A percentile compares a stretch with the other conserved stretches of the same genome.
Evolutionary conservation across 2,329 filamentous ascomycete genomes (phyloP).

Genomic region (Myriosclerotinia scirpicola): DNA sequence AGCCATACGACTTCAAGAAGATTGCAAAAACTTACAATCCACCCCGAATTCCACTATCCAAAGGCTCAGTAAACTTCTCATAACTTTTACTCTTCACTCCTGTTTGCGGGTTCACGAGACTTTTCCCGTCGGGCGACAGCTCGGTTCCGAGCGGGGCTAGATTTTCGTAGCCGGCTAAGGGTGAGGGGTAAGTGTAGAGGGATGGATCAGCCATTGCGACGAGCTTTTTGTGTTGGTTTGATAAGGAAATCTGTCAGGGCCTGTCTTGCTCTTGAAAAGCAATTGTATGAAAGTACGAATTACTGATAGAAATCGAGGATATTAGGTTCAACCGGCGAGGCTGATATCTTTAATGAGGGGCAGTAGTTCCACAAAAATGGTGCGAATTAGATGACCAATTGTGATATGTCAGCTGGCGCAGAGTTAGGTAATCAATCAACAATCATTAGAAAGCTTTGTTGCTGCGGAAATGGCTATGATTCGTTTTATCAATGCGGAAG

Average conservation of each 20-base stretch:
- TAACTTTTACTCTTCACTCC: constrained; percentile 67
- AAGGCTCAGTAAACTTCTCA: constrained; percentile 63
- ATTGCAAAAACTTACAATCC: constrained; percentile 61
- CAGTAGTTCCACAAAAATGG: neutral
- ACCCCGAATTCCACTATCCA: constrained; percentile 64
- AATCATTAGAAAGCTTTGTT: constrained; percentile 2
- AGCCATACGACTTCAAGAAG: neutral
- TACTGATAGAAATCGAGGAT: neutral
- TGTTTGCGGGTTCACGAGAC: constrained; percentile 64
- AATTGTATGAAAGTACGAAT: neutral
- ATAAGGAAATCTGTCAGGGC: neutral
- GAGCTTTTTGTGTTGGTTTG: neutral
- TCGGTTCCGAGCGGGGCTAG: constrained; percentile 48
- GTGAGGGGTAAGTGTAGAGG: constrained; percentile 52
- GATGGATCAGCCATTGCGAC: constrained; percentile 51
- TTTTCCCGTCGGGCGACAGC: constrained; percentile 69
- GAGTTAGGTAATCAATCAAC: neutral
- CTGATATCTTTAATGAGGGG: neutral
- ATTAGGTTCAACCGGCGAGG: neutral
- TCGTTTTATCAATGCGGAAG: too few species aligned
- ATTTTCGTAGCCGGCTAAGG: constrained; percentile 52
- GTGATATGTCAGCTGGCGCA: neutral
- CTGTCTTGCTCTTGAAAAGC: neutral
- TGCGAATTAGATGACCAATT: neutral
- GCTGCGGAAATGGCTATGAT: too few species aligned